Base-by-base conservation (phyloP, 23 red algal genomes). In the Gracilaria domingensis region DNA sequence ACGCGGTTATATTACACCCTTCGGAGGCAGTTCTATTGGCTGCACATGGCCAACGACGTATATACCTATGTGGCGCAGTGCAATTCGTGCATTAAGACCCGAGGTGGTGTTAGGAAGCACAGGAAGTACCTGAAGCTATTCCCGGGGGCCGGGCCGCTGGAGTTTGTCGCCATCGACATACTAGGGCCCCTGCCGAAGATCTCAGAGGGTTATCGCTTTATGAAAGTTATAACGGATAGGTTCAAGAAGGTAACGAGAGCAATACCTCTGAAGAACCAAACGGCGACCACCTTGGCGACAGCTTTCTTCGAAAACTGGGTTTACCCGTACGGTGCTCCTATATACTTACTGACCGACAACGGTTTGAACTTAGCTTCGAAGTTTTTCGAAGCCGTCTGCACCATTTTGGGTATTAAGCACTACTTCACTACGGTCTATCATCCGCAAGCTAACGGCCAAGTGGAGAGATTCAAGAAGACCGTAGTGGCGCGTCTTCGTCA, bases 81-180 rank as follows among this genome's bases (percentile, higher is more conserved):
- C 42, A 11, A 4, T 11, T 45, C 42, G 11, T 45, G 42, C 11
- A 11, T 11, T 4, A 45, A 45, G 42, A 45, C 4, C 42, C 42
- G 42, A 11, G 42, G 42, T 4, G 42, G 42, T 4, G 5, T 45
- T 7, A 45, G 42, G 42, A 45, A 45, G 11, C 42, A 45, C 42
- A 4, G 42, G 5, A 45, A 29, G 28, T 55, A 50, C 69, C 64
- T 85, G 7, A 84, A 78, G 44, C 42, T 85, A 0, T n/a, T 45
- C 42, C 42, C 42, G 11, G 42, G 5, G 42, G 42, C 42, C 1
- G 75, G 75, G 8, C 38, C 40, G 12, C 36, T 50, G 11, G 23
- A 79, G 23, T 79, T 56, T 79, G 50, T 50, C 11, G 42, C 75
- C 21, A 45, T 49, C 2, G 45, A 28, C 21, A 79, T 79, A 49